These are phyloP conservation scores for Rheum nobile DNA, from an alignment of 148 eudicot genomes.

Conservation along the genomic window DNA sequence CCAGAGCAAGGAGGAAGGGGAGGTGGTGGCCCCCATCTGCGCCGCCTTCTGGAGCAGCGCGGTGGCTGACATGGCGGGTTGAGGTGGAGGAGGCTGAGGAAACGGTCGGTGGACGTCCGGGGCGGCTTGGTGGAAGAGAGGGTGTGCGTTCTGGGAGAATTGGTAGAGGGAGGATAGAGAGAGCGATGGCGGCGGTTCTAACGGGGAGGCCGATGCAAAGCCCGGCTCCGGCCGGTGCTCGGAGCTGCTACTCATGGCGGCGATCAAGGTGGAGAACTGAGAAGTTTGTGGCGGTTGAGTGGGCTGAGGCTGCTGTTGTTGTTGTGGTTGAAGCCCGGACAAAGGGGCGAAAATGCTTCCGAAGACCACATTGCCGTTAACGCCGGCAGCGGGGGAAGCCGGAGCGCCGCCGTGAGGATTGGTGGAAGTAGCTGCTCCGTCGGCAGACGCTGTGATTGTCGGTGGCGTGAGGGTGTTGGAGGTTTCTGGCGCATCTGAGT, in stretches of 20 bases:
- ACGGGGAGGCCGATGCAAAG: neutral
- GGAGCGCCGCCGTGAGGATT: neutral
- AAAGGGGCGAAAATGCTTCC: constrained; percentile 27
- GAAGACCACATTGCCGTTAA: constrained; percentile 18
- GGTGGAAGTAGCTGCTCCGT: neutral
- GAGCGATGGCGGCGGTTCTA: constrained; percentile 45
- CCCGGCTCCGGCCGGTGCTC: constrained; percentile 2
- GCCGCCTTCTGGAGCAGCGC: constrained; percentile 74
- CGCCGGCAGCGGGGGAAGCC: constrained; percentile 9
- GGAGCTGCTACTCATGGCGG: constrained; percentile 16
- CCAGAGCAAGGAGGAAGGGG: constrained; percentile 46
- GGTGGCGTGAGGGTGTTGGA: neutral
- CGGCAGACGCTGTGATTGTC: neutral
- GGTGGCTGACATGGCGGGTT: constrained; percentile 60
- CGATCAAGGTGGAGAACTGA: constrained; percentile 19
- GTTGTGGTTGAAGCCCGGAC: constrained; percentile 9
- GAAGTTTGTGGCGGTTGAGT: neutral
- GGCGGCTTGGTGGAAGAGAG: constrained; percentile 20
- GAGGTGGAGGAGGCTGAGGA: constrained; percentile 11
- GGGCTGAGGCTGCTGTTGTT: neutral
- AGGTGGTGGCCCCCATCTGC: constrained; percentile 50
- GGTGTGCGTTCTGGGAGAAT: constrained; percentile 17
- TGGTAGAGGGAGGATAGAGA: constrained; percentile 48
- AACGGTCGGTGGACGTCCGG: constrained; percentile 7
- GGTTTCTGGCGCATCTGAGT: constrained; percentile 1